Percentiles rank a stretch among this genome's conserved stretches.
phyloP scores from a whole-genome alignment of 805 yeast species.

The Metschnikowia noctiluminum region DNA sequence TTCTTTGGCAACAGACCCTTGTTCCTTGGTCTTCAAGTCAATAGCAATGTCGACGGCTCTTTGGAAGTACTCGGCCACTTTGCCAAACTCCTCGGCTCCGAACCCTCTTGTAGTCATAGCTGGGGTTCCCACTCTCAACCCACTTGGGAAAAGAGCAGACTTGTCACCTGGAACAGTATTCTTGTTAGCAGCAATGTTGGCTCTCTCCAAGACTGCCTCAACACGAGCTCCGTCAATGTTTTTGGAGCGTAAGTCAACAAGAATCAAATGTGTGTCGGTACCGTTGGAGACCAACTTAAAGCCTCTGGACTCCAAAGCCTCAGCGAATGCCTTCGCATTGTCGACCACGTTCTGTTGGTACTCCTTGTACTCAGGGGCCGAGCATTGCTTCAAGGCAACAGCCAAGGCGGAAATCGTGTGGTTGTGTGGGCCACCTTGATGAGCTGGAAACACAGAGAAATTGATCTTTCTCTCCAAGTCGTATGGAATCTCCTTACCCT shows the following conservation, averaged over 20 bases:
- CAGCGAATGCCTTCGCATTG: conserved; percentile 77
- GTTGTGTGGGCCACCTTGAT: conserved; percentile 99
- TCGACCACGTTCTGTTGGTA: conserved; percentile 81
- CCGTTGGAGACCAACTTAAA: conserved; percentile 85
- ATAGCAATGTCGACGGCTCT: conserved; percentile 70
- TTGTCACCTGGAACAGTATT: conserved; percentile 96
- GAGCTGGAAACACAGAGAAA: conserved; percentile 98
- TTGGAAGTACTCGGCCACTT: conserved; percentile 78
- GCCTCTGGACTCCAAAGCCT: conserved; percentile 60
- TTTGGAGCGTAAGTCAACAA: conserved; percentile 75
- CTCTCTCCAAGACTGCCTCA: conserved; percentile 82
- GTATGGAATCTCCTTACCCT: conserved; percentile 79
- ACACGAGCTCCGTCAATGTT: conserved; percentile 94
- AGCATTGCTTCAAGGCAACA: conserved; percentile 90
- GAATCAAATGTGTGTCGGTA: conserved; percentile 90
- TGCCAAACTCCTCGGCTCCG: conserved; percentile 68
- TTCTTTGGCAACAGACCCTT: conserved; percentile 56
- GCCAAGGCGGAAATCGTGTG: conserved; percentile 96
- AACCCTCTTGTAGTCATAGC: conserved; percentile 98
- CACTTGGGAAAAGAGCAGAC: conserved; percentile 94
- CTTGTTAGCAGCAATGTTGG: conserved; percentile 93
- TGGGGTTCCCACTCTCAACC: conserved; percentile 95
- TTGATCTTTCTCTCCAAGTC: conserved; percentile 90
- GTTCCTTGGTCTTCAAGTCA: conserved; percentile 54
- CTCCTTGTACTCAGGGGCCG: conserved; percentile 79